phyloP scores from a whole-genome alignment of 495 filamentous ascomycete genomes.

The Neurospora sp. region DNA sequence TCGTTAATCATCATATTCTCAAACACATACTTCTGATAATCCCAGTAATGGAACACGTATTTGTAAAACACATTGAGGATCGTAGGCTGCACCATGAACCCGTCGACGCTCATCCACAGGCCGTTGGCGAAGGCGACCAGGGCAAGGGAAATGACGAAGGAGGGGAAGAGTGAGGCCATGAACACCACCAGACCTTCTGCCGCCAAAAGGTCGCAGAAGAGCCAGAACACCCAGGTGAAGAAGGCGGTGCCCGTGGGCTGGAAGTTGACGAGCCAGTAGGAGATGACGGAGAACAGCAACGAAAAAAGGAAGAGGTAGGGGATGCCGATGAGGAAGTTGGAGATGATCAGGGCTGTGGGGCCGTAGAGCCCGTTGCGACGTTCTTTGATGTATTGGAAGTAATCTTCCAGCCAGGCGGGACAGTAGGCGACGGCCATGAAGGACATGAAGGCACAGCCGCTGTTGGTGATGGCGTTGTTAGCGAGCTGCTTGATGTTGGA shows the following conservation, averaged over 20 bases:
- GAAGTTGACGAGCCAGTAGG: constrained; percentile 76
- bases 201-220: constrained; percentile 74
- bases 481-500: not conserved
- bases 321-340: constrained; percentile 73
- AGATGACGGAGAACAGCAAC: constrained; percentile 59
- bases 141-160: constrained; percentile 67
- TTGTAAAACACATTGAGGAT: constrained; percentile 73
- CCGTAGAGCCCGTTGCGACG: constrained; percentile 75
- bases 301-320: constrained; percentile 72
- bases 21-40: constrained; percentile 78
- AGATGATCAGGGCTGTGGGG: constrained; percentile 55
- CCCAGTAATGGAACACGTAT: constrained; percentile 77
- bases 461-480: constrained; percentile 35
- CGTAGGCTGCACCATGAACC: constrained; percentile 63
- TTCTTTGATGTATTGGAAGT: constrained; percentile 62
- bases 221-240: constrained; percentile 75
- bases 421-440: constrained; percentile 88
- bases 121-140: constrained; percentile 74
- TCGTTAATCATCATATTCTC: constrained; percentile 90
- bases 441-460: constrained; percentile 76
- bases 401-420: constrained; percentile 73
- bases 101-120: constrained; percentile 75
- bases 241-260: constrained; percentile 53
- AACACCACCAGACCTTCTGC: constrained; percentile 75
- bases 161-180: constrained; percentile 58